Conservation (phyloP, 2,329 filamentous ascomycete genomes). For the Colletotrichum chrysophilum region DNA sequence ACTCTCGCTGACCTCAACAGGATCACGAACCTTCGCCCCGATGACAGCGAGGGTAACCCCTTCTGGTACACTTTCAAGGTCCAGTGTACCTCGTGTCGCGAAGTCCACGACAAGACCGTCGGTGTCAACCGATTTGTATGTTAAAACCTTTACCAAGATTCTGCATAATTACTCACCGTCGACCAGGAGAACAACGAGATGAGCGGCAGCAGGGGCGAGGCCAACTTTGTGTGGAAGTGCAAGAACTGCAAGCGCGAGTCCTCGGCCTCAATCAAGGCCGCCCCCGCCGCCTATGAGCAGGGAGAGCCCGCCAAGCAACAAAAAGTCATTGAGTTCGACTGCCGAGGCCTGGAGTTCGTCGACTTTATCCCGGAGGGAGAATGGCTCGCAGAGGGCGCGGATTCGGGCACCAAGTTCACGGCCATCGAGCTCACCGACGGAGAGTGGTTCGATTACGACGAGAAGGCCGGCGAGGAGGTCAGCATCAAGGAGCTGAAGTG, state of each 20-base stretch:
- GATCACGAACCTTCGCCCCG: constrained; percentile 86
- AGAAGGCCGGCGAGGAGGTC: constrained; percentile 90
- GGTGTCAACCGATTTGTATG: constrained; percentile 87
- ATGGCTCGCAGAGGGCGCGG: constrained; percentile 83
- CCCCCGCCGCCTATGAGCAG: constrained; percentile 74
- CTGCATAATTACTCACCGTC: not conserved
- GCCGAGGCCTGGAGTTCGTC: constrained; percentile 88
- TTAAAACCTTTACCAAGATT: constrained; percentile 23
- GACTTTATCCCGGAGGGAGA: constrained; percentile 95
- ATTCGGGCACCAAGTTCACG: constrained; percentile 82
- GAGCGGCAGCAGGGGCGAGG: constrained; percentile 91
- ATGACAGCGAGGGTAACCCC: constrained; percentile 79
- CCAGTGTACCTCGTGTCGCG: constrained; percentile 96
- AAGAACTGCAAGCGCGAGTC: constrained; percentile 97
- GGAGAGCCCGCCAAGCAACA: constrained; percentile 74
- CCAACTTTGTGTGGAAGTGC: constrained; percentile 99
- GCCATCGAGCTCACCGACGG: constrained; percentile 84
- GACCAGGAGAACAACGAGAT: constrained; percentile 84
- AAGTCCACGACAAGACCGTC: constrained; percentile 86
- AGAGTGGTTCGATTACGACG: constrained; percentile 98
- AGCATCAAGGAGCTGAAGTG: constrained; percentile 90
- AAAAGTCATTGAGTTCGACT: constrained; percentile 90
- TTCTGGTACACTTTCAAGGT: constrained; percentile 99
- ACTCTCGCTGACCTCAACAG: constrained; percentile 49
- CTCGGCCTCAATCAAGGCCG: constrained; percentile 80